A percentile compares a stretch with the other conserved stretches of the same genome.
These are phyloP conservation scores for Coccomyxa subellipsoidea DNA, from an alignment of 163 green algal species.

Conservation along the genomic window DNA sequence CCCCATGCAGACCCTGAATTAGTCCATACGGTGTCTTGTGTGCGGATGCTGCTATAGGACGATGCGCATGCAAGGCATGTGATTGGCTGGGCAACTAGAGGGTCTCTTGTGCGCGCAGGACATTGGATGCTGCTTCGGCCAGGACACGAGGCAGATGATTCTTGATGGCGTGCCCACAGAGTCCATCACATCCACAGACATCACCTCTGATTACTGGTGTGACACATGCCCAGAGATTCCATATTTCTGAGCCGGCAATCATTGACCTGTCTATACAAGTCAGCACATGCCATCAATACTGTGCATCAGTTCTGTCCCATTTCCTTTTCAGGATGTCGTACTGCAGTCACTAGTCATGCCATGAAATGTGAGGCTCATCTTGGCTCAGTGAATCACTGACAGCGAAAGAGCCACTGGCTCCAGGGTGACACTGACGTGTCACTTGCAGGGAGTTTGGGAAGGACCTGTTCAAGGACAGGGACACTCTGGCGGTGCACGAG, in stretches of 20 bases:
- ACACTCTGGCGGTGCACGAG: not conserved
- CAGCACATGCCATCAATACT: not conserved
- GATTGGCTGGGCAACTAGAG: too few relatives aligned
- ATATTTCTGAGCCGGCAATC: too few relatives aligned
- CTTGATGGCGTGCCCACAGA: not conserved
- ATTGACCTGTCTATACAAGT: too few relatives aligned
- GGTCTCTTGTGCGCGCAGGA: constrained; percentile 1
- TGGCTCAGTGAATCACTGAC: not conserved
- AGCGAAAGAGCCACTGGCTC: not conserved
- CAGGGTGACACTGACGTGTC: not conserved
- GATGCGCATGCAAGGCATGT: too few relatives aligned
- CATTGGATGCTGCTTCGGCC: constrained; percentile 9
- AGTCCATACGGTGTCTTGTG: not conserved
- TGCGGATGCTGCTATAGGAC: not conserved
- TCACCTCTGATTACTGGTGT: constrained; percentile 11
- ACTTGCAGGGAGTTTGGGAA: constrained; percentile 3
- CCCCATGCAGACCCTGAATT: too few relatives aligned
- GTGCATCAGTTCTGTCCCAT: not conserved
- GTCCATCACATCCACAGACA: constrained; percentile 3
- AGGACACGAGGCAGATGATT: constrained; percentile 6
- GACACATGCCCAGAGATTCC: too few relatives aligned
- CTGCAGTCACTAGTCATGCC: not conserved
- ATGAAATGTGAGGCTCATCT: not conserved
- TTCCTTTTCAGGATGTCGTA: not conserved
- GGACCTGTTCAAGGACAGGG: constrained; percentile 7